A percentile compares a stretch with the other conserved stretches of the same genome.
Evolutionary conservation across 371 early-diverging fungal species (phyloP).

Genomic region (Apophysomyces variabilis): DNA sequence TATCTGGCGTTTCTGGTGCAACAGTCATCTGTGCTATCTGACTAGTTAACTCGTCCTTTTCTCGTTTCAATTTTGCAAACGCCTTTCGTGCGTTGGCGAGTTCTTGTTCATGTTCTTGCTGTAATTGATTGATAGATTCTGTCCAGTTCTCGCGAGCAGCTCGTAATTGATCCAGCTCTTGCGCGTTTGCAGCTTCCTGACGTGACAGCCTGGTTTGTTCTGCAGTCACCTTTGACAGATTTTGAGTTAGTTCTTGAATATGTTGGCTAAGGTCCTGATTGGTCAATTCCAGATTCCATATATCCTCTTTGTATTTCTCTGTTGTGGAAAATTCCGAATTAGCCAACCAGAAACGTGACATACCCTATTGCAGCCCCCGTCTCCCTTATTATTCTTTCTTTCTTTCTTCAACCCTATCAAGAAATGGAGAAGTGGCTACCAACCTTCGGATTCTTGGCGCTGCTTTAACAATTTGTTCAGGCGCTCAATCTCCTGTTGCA

Average conservation of each 20-base stretch:
- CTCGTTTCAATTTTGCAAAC: conserved; percentile 20
- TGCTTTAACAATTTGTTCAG: conserved; percentile 54
- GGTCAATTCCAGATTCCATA: conserved; percentile 42
- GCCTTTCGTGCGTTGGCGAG: conserved; percentile 21
- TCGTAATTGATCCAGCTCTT: conserved; percentile 45
- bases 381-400: no score
- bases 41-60: conserved; percentile 18
- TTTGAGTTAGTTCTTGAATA: conserved; percentile 50
- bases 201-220: conserved; percentile 56
- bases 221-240: conserved; percentile 41
- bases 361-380: background rate
- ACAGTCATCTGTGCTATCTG: conserved; percentile 15
- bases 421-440: background rate
- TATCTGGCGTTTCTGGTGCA: background rate
- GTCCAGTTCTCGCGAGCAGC: conserved; percentile 23
- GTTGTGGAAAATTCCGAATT: conserved; percentile 1
- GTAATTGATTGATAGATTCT: conserved; percentile 17
- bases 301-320: conserved; percentile 43
- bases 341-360: conserved; percentile 7
- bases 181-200: conserved; percentile 34
- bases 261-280: conserved; percentile 47
- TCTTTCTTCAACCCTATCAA: no score
- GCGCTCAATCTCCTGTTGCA: conserved; percentile 57
- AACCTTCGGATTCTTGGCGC: conserved; percentile 57
- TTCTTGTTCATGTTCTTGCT: conserved; percentile 28